A percentile compares a stretch with the other conserved stretches of the same genome.
Conservation (phyloP, 2,329 filamentous ascomycete species). For the Diaporthe caulivora region DNA sequence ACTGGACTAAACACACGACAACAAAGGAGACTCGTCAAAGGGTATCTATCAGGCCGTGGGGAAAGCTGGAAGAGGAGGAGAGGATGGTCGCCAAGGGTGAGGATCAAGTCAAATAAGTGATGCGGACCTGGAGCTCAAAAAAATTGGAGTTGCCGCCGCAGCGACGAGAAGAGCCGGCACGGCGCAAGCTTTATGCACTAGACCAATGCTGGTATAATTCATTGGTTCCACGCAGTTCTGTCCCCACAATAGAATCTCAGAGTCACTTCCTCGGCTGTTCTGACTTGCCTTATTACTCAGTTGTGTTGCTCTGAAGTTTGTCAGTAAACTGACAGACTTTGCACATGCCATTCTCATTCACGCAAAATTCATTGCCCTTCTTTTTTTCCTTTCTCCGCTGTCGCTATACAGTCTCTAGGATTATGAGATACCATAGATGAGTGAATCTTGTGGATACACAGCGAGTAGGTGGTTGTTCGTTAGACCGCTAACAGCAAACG, state of each 20-base stretch:
- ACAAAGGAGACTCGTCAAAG: conserved; percentile 43
- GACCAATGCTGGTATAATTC: conserved; percentile 23
- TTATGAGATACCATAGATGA: too few relatives aligned
- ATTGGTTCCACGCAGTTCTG: conserved; percentile 32
- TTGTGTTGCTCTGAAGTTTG: too few relatives aligned
- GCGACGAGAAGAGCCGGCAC: conserved; percentile 37
- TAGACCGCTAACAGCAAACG: too few relatives aligned
- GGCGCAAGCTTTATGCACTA: conserved; percentile 33
- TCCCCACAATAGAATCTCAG: conserved; percentile 22
- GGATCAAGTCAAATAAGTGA: conserved; percentile 27
- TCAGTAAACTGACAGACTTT: too few relatives aligned
- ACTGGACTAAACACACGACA: conserved; percentile 43
- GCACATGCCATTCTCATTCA: too few relatives aligned
- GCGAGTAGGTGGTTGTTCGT: too few relatives aligned
- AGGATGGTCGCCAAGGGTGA: conserved; percentile 16
- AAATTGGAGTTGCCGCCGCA: conserved; percentile 41
- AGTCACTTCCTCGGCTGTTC: too few relatives aligned
- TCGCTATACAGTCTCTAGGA: too few relatives aligned
- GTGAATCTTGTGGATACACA: too few relatives aligned
- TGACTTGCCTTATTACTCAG: too few relatives aligned
- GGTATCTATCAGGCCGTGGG: conserved; percentile 44
- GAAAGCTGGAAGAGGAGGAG: conserved; percentile 26
- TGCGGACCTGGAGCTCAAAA: conserved; percentile 35
- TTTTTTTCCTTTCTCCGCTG: too few relatives aligned
- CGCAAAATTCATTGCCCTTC: too few relatives aligned